A percentile compares a stretch with the other conserved stretches of the same genome.
Evolutionary conservation across 345 rosid genomes (phyloP).

Genomic region (Rhodomyrtus tomentosa): DNA sequence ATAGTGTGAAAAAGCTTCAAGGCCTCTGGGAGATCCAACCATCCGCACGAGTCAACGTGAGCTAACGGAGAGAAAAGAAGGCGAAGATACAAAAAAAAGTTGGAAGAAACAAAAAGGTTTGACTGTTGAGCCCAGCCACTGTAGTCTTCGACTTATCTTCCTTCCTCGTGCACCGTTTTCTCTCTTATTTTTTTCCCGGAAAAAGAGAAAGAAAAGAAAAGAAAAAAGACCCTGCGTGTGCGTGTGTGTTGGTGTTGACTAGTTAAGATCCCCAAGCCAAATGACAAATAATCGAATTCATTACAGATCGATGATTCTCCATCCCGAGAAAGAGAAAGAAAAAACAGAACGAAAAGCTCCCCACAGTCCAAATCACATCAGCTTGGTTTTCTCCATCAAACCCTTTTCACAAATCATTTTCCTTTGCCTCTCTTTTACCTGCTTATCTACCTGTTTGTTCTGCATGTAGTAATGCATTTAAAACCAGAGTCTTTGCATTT

Average conservation of each 20-base stretch:
- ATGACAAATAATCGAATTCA: neutral
- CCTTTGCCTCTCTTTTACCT: neutral
- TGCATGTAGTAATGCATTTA: neutral
- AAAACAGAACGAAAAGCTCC: neutral
- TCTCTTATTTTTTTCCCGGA: neutral
- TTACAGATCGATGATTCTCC: neutral
- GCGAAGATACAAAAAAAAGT: neutral
- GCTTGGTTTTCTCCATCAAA: neutral
- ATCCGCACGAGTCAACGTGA: neutral
- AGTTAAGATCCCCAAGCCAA: neutral
- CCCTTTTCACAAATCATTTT: neutral
- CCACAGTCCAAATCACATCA: conserved; percentile 1
- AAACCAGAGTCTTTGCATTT: neutral
- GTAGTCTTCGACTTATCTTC: neutral
- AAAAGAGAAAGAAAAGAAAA: neutral
- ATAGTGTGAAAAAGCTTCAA: neutral
- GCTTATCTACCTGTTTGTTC: neutral
- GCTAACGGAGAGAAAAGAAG: neutral
- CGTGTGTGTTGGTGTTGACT: neutral
- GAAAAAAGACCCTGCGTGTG: neutral
- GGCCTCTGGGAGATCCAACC: neutral
- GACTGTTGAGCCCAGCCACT: neutral
- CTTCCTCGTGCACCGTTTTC: neutral
- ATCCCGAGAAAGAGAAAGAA: neutral
- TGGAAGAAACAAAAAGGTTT: conserved; percentile 2